These are phyloP conservation scores for Thelonectria discophora DNA, from an alignment of 2,329 filamentous ascomycete genomes.

Conservation along the genomic window DNA sequence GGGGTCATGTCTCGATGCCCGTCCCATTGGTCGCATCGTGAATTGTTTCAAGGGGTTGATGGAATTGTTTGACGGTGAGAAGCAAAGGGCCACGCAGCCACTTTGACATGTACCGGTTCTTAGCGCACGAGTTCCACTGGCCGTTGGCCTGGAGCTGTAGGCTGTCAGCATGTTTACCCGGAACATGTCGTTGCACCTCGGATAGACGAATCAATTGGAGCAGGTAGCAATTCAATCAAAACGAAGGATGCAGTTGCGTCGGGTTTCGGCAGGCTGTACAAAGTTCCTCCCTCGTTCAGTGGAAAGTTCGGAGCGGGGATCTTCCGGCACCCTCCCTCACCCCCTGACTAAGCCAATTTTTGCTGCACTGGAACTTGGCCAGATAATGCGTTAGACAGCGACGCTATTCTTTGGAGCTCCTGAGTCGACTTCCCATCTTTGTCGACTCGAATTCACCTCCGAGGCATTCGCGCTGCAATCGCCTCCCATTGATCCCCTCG, in stretches of 20 bases:
- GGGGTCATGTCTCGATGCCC: no score
- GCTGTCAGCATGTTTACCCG: background rate
- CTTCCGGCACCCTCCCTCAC: slow-evolving; percentile 19
- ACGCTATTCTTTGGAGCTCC: slow-evolving; percentile 36
- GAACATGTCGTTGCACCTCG: background rate
- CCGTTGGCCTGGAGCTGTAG: background rate
- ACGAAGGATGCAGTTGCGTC: background rate
- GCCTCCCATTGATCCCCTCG: background rate
- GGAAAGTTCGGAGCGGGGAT: slow-evolving; percentile 23
- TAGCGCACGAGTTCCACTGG: background rate
- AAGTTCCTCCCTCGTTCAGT: slow-evolving; percentile 1
- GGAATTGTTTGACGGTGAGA: background rate
- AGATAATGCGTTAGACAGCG: slow-evolving; percentile 34
- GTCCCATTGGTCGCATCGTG: background rate
- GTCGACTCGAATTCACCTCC: slow-evolving; percentile 32
- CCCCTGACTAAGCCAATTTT: slow-evolving; percentile 39
- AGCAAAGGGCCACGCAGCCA: background rate
- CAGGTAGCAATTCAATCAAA: background rate
- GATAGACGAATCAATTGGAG: background rate
- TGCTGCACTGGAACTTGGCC: slow-evolving; percentile 33
- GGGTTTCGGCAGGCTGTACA: slow-evolving; percentile 11
- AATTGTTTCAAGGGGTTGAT: background rate
- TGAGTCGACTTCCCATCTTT: slow-evolving; percentile 33
- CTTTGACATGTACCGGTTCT: background rate
- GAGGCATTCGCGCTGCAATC: slow-evolving; percentile 20